phyloP scores from a whole-genome alignment of 768 basidiomycete species.

The Sporobolomyces pararoseus region DNA sequence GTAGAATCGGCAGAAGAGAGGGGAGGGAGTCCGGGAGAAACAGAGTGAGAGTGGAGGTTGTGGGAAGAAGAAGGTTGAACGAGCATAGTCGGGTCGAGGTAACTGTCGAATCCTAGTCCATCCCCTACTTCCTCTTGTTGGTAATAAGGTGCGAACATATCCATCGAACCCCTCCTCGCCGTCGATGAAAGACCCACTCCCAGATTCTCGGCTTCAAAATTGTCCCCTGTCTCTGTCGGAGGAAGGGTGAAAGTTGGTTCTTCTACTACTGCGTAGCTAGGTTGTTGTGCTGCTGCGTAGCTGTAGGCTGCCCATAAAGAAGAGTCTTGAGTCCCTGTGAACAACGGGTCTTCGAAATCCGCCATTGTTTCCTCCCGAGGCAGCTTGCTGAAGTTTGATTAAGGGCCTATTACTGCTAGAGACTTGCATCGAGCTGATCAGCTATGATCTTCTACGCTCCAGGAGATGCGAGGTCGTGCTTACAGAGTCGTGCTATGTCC shows the following conservation, averaged over 20 bases:
- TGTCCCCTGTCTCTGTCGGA: background rate
- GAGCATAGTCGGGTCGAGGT: conserved; percentile 14
- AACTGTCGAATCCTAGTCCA: conserved; percentile 22
- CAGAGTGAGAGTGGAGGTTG: conserved; percentile 1
- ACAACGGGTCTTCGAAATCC: background rate
- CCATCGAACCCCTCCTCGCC: background rate
- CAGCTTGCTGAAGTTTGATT: too few species aligned
- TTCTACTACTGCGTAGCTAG: background rate
- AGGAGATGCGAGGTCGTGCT: too few species aligned
- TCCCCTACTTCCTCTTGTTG: background rate
- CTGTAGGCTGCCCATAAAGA: conserved; percentile 2
- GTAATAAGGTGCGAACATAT: background rate
- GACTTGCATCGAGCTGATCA: too few species aligned
- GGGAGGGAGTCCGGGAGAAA: conserved; percentile 17
- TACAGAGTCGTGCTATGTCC: too few species aligned
- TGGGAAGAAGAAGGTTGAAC: background rate
- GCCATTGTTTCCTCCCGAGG: background rate
- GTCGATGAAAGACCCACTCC: too few species aligned
- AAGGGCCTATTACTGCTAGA: too few species aligned
- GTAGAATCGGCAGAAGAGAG: conserved; percentile 30
- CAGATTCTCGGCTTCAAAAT: too few species aligned
- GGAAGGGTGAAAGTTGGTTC: background rate
- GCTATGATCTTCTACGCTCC: too few species aligned
- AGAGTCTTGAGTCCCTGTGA: background rate
- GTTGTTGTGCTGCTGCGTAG: background rate